Evolutionary conservation across 2,329 filamentous ascomycete genomes (phyloP), one percentile per base, ranked within the genome.

Genomic region (Epichloe gansuensis): DNA sequence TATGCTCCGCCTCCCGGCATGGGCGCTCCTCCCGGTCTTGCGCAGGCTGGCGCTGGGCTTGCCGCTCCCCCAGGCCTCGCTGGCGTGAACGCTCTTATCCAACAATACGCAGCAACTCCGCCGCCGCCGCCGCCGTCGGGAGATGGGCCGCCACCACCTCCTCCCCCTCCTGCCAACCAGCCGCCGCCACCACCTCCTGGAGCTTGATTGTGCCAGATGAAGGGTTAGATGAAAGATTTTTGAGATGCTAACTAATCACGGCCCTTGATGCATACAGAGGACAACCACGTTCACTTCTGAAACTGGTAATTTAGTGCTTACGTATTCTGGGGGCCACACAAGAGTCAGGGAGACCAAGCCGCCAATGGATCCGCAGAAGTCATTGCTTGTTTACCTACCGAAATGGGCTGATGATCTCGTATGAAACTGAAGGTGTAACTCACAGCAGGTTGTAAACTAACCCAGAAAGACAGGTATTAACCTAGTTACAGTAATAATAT

Each of bases 11-110:
- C 67, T 51, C 68, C 69, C n/a, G 68, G 69, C 46, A 67, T 68
- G 63, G 67, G 62, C 13, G 63, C 68, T 21, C 68, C 66, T 54
- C 66, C 67, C 44, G 74, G 73, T 15, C 68, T 70, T 57, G 67
- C 61, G 54, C 60, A 63, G 44, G 68, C 68, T 56, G 72, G 72
- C 53, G 69, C 70, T 56, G 75, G 73, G 50, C 71, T 82, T 44
- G 71, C 72, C 54, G 75, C 74, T 53, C 76, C 77, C 76, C 76
- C 79, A 60, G 75, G 71, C 55, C 70, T 79, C 25, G 75, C 77
- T 54, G 80, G 79, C 41, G 71, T 84, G 55, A 82, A 77, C 62
- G 78, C 80, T 46, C 72, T 87, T 53, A 82, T 85, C 60, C 80
- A 85, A 66, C 82, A 83, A 61, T 87, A 80, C 56, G 73, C 77